Evolutionary conservation across 2,329 filamentous ascomycete genomes (phyloP).

Genomic region (Sporothrix humicola): DNA sequence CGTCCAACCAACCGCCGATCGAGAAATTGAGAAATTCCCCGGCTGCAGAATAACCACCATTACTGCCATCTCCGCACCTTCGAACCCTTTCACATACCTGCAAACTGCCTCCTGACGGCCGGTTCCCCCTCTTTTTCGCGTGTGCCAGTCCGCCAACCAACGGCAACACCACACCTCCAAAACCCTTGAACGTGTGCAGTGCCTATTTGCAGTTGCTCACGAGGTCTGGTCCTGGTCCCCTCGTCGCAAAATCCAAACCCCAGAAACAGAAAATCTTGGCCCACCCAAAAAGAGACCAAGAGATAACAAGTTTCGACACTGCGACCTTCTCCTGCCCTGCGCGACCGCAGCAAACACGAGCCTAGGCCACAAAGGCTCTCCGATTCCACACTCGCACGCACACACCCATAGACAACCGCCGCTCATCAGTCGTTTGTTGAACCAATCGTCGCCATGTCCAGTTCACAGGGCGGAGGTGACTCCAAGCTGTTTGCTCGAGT

Average conservation of each 20-base stretch:
- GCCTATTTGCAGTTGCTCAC: neutral
- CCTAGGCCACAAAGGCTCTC: slow-evolving; percentile 2
- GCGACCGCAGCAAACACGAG: neutral
- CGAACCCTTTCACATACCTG: neutral
- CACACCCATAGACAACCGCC: neutral
- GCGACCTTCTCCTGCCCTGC: neutral
- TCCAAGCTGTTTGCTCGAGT: slow-evolving; percentile 99
- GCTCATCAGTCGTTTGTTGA: slow-evolving; percentile 7
- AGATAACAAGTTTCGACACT: slow-evolving; percentile 19
- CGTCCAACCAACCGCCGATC: slow-evolving; percentile 23
- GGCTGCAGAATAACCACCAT: slow-evolving; percentile 20
- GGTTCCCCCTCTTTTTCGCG: neutral
- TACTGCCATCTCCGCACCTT: slow-evolving; percentile 21
- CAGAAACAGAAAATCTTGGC: slow-evolving; percentile 1
- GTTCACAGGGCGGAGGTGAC: slow-evolving; percentile 76
- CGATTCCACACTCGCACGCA: slow-evolving; percentile 8
- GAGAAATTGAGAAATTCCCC: neutral
- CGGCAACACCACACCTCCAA: neutral
- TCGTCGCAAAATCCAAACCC: neutral
- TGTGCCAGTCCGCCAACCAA: slow-evolving; percentile 6
- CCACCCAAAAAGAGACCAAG: neutral
- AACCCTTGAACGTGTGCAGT: neutral
- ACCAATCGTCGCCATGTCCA: slow-evolving; percentile 54
- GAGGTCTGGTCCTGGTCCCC: neutral
- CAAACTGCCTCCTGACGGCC: slow-evolving; percentile 2